Evolutionary conservation across 2,329 filamentous ascomycete genomes (phyloP).

Genomic region (Epichloe hybrida): DNA sequence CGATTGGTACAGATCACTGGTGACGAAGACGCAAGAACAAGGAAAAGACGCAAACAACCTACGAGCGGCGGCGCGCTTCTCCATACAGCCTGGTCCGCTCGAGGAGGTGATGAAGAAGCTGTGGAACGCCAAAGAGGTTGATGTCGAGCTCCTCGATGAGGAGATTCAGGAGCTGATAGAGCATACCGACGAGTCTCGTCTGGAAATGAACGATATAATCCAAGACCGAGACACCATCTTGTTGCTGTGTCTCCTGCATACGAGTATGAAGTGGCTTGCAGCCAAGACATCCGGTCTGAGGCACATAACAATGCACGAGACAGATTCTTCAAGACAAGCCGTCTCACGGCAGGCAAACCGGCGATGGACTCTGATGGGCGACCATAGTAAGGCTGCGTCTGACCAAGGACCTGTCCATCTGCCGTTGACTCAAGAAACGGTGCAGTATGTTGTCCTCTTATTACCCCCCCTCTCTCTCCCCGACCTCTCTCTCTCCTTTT

Average conservation of each 20-base stretch:
- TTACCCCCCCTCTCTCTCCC: background rate
- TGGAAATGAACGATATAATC: constrained; percentile 73
- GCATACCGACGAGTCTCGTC: constrained; percentile 42
- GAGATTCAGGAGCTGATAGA: constrained; percentile 45
- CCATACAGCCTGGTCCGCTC: constrained; percentile 57
- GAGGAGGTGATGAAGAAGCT: constrained; percentile 56
- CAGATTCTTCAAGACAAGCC: constrained; percentile 46
- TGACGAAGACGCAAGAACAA: constrained; percentile 53
- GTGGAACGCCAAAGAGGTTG: constrained; percentile 39
- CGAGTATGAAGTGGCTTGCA: constrained; percentile 95
- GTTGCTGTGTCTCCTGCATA: constrained; percentile 78
- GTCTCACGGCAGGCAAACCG: constrained; percentile 47
- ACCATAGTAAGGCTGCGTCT: constrained; percentile 41
- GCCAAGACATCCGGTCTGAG: constrained; percentile 70
- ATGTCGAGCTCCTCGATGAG: constrained; percentile 46
- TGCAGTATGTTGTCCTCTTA: constrained; percentile 42
- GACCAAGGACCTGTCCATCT: constrained; percentile 63
- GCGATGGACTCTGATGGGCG: constrained; percentile 72
- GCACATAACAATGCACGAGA: constrained; percentile 63
- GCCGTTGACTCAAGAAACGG: constrained; percentile 76
- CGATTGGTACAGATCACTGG: constrained; percentile 75
- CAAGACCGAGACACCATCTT: constrained; percentile 77
- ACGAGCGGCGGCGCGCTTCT: constrained; percentile 60
- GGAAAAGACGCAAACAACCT: constrained; percentile 39
- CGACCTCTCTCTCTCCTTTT: too few species aligned